These are phyloP conservation scores for Barbatosphaeria neglecta DNA, from an alignment of 495 filamentous ascomycete genomes.

Conservation along the genomic window DNA sequence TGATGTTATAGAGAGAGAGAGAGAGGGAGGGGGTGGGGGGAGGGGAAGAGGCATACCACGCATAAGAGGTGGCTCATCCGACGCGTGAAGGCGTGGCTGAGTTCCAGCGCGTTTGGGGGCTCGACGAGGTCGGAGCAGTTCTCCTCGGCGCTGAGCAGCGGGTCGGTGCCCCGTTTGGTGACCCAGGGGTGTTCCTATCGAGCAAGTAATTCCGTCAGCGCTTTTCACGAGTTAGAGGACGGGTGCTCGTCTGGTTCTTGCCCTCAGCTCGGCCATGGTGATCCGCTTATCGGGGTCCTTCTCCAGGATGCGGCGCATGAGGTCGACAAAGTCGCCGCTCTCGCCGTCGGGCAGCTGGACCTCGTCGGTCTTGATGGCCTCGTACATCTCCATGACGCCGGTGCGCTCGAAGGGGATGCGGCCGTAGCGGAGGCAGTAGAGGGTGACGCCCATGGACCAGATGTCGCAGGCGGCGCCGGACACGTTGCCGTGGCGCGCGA, in stretches of 20 bases:
- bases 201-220: too few relatives aligned
- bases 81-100: constrained; percentile 79
- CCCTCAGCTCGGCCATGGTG: constrained; percentile 67
- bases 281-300: constrained; percentile 73
- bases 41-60: constrained; percentile 47
- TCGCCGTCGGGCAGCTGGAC: constrained; percentile 39
- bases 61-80: constrained; percentile 75
- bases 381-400: constrained; percentile 75
- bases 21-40: background rate
- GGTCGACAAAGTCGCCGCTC: constrained; percentile 50
- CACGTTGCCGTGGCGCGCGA: constrained; percentile 77
- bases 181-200: constrained; percentile 86
- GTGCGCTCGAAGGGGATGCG: constrained; percentile 69
- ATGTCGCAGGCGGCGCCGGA: constrained; percentile 86
- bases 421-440: constrained; percentile 89
- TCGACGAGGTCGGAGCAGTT: constrained; percentile 75
- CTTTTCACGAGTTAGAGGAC: background rate
- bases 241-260: constrained; percentile 25
- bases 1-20: constrained; percentile 1
- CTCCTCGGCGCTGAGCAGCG: constrained; percentile 68
- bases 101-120: constrained; percentile 75
- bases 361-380: constrained; percentile 65
- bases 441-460: constrained; percentile 95
- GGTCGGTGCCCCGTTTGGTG: constrained; percentile 69
- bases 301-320: constrained; percentile 57